phyloP scores from a whole-genome alignment of 164 flowering plant genomes.

The grape (Vitis vinifera) region ASM3070453v1 NC_081822.1:7309501-7310000 shows the following conservation, averaged over 20 bases:
- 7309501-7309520: constrained; percentile 63
- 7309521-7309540: constrained; percentile 55
- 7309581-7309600: neutral
- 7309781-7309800: constrained; percentile 51
- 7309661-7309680: constrained; percentile 59
- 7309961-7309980: neutral
- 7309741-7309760: constrained; percentile 64
- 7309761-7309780: constrained; percentile 40
- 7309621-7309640: neutral
- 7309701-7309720: constrained; percentile 71
- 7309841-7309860: constrained; percentile 39
- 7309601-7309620: neutral
- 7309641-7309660: constrained; percentile 2
- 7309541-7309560: constrained; percentile 40
- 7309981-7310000: neutral
- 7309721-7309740: constrained; percentile 45
- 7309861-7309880: neutral
- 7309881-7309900: neutral
- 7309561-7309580: constrained; percentile 57
- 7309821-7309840: constrained; percentile 63
- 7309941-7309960: neutral
- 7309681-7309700: constrained; percentile 59
- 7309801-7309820: constrained; percentile 52
- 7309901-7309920: neutral
- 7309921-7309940: too few species aligned